A percentile compares a stretch with the other conserved stretches of the same genome.
Evolutionary conservation across 108 stramenopile species (phyloP).

Genomic region (Schizochytrium sp.): DNA sequence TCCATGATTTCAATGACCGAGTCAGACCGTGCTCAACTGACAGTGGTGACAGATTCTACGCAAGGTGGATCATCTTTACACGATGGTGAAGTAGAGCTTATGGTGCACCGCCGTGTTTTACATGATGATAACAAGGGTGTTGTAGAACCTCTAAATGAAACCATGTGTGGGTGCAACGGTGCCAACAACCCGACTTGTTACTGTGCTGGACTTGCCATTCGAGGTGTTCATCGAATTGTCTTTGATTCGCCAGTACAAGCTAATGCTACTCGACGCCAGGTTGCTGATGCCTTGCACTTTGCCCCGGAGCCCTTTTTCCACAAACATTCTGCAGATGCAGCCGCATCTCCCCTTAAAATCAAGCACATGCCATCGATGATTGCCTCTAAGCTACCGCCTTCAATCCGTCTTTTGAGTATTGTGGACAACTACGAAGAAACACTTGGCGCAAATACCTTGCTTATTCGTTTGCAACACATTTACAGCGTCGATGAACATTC

Average conservation of each 20-base stretch:
- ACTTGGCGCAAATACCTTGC: constrained; percentile 59
- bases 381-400: constrained; percentile 71
- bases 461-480: constrained; percentile 90
- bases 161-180: constrained; percentile 66
- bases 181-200: constrained; percentile 83
- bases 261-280: constrained; percentile 74
- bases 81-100: constrained; percentile 87
- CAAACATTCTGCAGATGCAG: neutral
- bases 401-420: constrained; percentile 83
- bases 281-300: constrained; percentile 84
- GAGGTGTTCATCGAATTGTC: constrained; percentile 85
- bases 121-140: constrained; percentile 72
- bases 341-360: constrained; percentile 63
- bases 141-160: constrained; percentile 72
- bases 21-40: constrained; percentile 63
- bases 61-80: constrained; percentile 87
- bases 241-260: constrained; percentile 79
- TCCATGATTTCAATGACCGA: constrained; percentile 90
- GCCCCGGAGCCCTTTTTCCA: constrained; percentile 81
- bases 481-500: constrained; percentile 82
- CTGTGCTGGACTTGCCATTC: constrained; percentile 85
- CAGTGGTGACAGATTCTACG: constrained; percentile 86
- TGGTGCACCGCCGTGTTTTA: constrained; percentile 88
- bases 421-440: constrained; percentile 56
- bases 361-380: constrained; percentile 64